Evolutionary conservation across 805 yeast genomes (phyloP).

Genomic region (Metschnikowia borealis): DNA sequence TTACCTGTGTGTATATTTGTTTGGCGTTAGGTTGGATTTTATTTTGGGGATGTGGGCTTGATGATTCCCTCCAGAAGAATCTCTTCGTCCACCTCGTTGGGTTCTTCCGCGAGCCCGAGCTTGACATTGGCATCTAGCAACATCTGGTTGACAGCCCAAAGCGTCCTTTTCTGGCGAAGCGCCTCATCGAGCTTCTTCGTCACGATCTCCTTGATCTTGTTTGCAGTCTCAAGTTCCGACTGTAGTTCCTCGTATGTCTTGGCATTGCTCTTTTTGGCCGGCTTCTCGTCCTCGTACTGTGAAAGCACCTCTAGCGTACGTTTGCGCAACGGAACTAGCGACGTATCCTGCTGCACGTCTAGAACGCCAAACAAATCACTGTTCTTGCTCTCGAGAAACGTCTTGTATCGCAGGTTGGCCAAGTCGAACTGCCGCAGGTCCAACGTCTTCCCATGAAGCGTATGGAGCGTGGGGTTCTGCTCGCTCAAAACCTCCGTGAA

Average conservation of each 20-base stretch:
- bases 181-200: slow-evolving; percentile 24
- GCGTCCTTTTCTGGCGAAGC: slow-evolving; percentile 29
- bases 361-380: slow-evolving; percentile 13
- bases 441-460: slow-evolving; percentile 25
- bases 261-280: neutral
- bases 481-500: slow-evolving; percentile 26
- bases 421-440: slow-evolving; percentile 32
- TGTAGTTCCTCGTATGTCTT: slow-evolving; percentile 23
- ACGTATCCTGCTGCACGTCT: slow-evolving; percentile 6
- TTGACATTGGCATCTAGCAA: slow-evolving; percentile 41
- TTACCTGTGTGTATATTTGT: no score
- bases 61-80: slow-evolving; percentile 14
- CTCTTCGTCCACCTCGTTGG: slow-evolving; percentile 18
- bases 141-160: slow-evolving; percentile 41
- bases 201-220: slow-evolving; percentile 36
- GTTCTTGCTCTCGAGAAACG: slow-evolving; percentile 13
- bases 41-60: neutral
- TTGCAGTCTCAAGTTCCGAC: slow-evolving; percentile 34
- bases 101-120: slow-evolving; percentile 28
- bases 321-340: slow-evolving; percentile 6
- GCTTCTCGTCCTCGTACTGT: neutral
- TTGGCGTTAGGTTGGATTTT: no score
- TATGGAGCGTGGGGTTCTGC: slow-evolving; percentile 15
- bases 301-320: slow-evolving; percentile 6
- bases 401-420: slow-evolving; percentile 32